These are phyloP conservation scores for Castanea crenata DNA, from an alignment of 306 rosid genomes.

Conservation along the genomic window DNA sequence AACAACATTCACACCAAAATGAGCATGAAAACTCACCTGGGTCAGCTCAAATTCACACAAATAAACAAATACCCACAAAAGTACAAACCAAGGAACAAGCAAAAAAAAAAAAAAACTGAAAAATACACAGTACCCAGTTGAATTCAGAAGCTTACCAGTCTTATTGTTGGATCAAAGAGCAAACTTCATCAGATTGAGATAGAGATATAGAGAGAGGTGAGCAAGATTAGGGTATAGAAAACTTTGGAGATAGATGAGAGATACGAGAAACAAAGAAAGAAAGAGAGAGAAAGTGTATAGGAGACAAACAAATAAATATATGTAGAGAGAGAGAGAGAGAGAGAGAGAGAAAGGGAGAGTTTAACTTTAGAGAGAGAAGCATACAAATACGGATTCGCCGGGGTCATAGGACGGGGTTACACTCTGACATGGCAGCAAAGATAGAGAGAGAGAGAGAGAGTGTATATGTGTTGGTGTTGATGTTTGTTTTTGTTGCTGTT, in stretches of 20 bases:
- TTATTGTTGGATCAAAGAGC: conserved; percentile 51
- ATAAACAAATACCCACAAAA: conserved; percentile 24
- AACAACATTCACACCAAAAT: conserved; percentile 25
- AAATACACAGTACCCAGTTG: conserved; percentile 17
- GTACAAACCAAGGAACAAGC: conserved; percentile 29
- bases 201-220: conserved; percentile 5
- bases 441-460: conserved; percentile 32
- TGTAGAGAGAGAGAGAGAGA: conserved; percentile 37
- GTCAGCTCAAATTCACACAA: conserved; percentile 37
- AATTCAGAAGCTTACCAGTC: conserved; percentile 55
- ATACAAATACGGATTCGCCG: conserved; percentile 86
- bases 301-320: conserved; percentile 49
- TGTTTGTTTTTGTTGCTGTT: conserved; percentile 34
- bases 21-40: conserved; percentile 20
- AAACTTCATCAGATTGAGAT: conserved; percentile 36
- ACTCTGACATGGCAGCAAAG: conserved; percentile 92
- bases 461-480: conserved; percentile 23
- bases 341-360: conserved; percentile 33
- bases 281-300: conserved; percentile 26
- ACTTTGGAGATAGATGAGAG: conserved; percentile 38
- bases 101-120: conserved; percentile 4
- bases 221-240: conserved; percentile 71
- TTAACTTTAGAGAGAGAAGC: conserved; percentile 49
- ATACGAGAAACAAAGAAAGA: conserved; percentile 55
- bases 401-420: conserved; percentile 86